Evolutionary conservation across 1,284 basidiomycete species (phyloP).

Genomic region (Moniliophthora roreri): DNA sequence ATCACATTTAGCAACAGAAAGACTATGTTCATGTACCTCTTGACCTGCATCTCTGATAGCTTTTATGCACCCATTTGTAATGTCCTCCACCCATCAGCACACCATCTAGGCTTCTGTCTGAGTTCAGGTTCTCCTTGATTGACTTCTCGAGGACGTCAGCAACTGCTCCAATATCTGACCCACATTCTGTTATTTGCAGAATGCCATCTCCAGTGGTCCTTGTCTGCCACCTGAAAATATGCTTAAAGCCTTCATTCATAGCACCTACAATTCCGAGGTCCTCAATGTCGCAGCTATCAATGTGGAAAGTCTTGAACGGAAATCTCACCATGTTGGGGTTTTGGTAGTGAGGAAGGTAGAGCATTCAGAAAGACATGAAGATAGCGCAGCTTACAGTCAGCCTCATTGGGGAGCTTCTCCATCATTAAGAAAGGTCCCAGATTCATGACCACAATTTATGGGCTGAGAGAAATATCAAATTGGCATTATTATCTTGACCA

Average conservation of each 20-base stretch:
- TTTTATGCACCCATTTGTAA: no score
- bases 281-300: not conserved
- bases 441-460: no score
- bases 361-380: not conserved
- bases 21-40: no score
- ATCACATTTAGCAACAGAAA: not conserved
- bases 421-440: not conserved
- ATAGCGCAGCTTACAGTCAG: not conserved
- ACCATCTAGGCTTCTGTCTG: not conserved
- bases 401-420: not conserved
- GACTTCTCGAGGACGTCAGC: not conserved
- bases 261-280: not conserved
- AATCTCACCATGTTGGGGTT: not conserved
- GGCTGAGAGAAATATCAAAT: no score
- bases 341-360: not conserved
- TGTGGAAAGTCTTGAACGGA: not conserved
- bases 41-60: not conserved
- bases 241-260: no score
- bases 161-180: not conserved
- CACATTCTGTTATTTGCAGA: not conserved
- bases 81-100: no score
- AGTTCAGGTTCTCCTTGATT: not conserved
- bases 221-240: not conserved
- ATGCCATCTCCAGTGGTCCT: not conserved
- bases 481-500: no score